Percentiles rank a stretch among this genome's conserved stretches.
Conservation (phyloP, 2,329 filamentous ascomycete species). For the Sporothrix pallida region DNA sequence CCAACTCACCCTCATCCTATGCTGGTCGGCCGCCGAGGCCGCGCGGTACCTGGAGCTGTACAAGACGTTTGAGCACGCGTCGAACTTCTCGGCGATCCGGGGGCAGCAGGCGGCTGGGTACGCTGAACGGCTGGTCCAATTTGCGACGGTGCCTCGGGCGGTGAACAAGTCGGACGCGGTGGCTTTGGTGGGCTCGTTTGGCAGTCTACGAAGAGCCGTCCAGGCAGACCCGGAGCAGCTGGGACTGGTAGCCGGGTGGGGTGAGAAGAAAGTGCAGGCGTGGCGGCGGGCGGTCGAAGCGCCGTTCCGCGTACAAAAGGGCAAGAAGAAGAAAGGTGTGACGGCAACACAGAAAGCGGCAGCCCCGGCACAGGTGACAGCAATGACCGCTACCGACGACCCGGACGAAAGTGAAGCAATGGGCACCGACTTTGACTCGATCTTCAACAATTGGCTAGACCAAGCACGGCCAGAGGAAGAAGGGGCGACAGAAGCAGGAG, state of each 20-base stretch:
- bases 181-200: conserved; percentile 88
- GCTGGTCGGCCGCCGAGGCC: conserved; percentile 93
- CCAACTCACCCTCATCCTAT: conserved; percentile 87
- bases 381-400: neutral
- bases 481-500: neutral
- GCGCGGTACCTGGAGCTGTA: conserved; percentile 93
- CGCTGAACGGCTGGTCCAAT: conserved; percentile 85
- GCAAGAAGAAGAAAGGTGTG: conserved; percentile 50
- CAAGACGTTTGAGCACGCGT: conserved; percentile 90
- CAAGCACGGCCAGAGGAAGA: neutral
- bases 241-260: conserved; percentile 86
- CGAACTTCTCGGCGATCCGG: conserved; percentile 74
- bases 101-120: conserved; percentile 85
- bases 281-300: conserved; percentile 85
- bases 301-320: conserved; percentile 78
- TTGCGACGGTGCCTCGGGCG: conserved; percentile 85
- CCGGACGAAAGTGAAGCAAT: neutral
- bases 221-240: conserved; percentile 89
- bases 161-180: conserved; percentile 96
- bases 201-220: conserved; percentile 82
- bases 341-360: conserved; percentile 38
- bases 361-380: conserved; percentile 38
- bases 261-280: conserved; percentile 88
- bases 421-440: conserved; percentile 29
- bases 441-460: conserved; percentile 26